phyloP scores from a whole-genome alignment of 2,329 filamentous ascomycete species.

The Ophiocordyceps camponoti-leonardi region DNA sequence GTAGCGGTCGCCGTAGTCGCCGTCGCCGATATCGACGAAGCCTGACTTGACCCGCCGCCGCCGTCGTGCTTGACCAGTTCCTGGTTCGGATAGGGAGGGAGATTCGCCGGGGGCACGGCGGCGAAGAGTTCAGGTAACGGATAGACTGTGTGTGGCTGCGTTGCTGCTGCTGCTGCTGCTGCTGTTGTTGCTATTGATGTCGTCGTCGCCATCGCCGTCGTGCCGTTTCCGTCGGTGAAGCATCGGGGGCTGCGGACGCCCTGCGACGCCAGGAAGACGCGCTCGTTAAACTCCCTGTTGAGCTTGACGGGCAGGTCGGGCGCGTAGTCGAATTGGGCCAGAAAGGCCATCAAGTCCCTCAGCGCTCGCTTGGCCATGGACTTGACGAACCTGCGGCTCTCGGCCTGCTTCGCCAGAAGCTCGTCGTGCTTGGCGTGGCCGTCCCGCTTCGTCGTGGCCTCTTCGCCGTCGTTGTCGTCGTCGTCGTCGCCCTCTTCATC shows the following conservation, averaged over 20 bases:
- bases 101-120: slow-evolving; percentile 43
- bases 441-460: slow-evolving; percentile 2
- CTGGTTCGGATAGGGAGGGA: slow-evolving; percentile 48
- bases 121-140: slow-evolving; percentile 50
- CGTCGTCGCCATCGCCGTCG: slow-evolving; percentile 2
- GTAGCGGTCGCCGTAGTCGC: neutral
- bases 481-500: neutral
- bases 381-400: slow-evolving; percentile 47
- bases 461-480: neutral
- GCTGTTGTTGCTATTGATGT: slow-evolving; percentile 4
- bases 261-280: slow-evolving; percentile 38
- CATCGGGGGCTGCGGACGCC: slow-evolving; percentile 23
- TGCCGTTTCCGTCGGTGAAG: slow-evolving; percentile 6
- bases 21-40: no score
- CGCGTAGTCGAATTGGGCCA: slow-evolving; percentile 64
- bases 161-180: no score
- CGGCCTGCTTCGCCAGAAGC: slow-evolving; percentile 5
- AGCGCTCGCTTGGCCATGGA: slow-evolving; percentile 59
- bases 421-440: neutral
- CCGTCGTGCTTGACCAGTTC: slow-evolving; percentile 15
- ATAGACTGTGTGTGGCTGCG: slow-evolving; percentile 21
- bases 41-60: neutral
- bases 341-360: slow-evolving; percentile 55
- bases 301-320: slow-evolving; percentile 47
- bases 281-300: slow-evolving; percentile 37